Conservation (phyloP, 1,139 yeast genomes). For the Nakaseomyces nivariensis region DNA sequence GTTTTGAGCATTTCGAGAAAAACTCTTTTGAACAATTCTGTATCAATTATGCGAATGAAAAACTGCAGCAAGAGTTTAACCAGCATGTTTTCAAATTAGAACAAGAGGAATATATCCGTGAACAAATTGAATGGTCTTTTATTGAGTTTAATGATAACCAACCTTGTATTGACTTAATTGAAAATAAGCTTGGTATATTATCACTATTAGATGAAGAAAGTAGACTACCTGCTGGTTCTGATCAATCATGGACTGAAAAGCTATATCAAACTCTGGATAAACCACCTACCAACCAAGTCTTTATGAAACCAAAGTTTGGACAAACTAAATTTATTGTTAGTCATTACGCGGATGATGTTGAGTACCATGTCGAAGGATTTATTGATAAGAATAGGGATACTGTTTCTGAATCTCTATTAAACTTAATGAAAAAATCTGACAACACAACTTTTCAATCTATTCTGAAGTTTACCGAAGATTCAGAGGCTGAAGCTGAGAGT, state of each 20-base stretch:
- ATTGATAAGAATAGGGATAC: constrained; percentile 97
- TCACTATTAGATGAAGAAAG: constrained; percentile 93
- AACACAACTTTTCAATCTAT: constrained; percentile 59
- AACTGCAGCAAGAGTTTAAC: constrained; percentile 93
- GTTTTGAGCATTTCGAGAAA: constrained; percentile 90
- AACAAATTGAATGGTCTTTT: constrained; percentile 95
- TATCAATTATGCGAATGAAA: constrained; percentile 95
- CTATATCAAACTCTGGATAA: constrained; percentile 81
- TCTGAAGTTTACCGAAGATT: constrained; percentile 40
- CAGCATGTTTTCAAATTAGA: constrained; percentile 96
- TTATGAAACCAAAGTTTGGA: constrained; percentile 92
- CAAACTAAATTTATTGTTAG: constrained; percentile 84
- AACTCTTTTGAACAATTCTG: constrained; percentile 97
- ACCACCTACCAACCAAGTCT: constrained; percentile 68
- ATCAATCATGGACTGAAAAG: constrained; percentile 87
- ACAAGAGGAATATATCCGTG: constrained; percentile 89
- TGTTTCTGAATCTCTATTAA: constrained; percentile 92
- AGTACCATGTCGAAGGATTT: constrained; percentile 90
- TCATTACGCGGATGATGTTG: constrained; percentile 93
- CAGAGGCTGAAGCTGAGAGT: constrained; percentile 32
- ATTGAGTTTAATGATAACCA: constrained; percentile 96
- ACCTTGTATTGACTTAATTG: constrained; percentile 93
- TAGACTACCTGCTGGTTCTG: constrained; percentile 89
- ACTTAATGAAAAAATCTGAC: constrained; percentile 62
- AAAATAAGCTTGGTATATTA: constrained; percentile 80